Base-by-base conservation (phyloP, 2,329 filamentous ascomycete genomes). In the Aspergillus bombycis region DNA sequence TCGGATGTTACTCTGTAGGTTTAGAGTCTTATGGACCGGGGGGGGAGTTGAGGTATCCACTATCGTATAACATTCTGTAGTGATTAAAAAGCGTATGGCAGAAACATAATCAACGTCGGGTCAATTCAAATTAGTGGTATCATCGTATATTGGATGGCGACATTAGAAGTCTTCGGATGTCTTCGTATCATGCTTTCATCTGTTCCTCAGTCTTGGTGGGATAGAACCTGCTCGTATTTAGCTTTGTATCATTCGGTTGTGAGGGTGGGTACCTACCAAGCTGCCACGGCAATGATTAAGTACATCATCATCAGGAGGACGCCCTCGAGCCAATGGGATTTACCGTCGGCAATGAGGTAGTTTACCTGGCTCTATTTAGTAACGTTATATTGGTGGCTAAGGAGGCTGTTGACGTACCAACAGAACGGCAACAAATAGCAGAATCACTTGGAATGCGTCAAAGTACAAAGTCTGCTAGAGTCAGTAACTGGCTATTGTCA, bases 361-460 rank as follows among this genome's bases (percentile, higher is more conserved):
- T 88, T 89, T 52, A 89, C 85, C 66, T 87, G 68, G 16, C 8
- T 16, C 10, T 38, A 11, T 56, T 72, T 57, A 70, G 60, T 56
- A 12, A 14, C 26, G 23, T 3, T 16, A 12, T 34, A 60, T 46
- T 8, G 21, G 9, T 8, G 30, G 9, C 8, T 30, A 41, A 8
- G 8, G 23, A 23, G 16, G 26, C 3, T 8, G 14, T 11, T 57
- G 19, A 67, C 74, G 57, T 71, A 78, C 81, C 64, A 83, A 68
- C 32, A 83, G 71, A 23, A 83, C 79, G n/a, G 80, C 77, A 28
- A 89, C 83, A 64, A 89, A 89, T 1, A 89, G 76, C 1, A 86
- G 78, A 2, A 84, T 90, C 16, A 97, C 89, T 79, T 97, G 92
- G 82, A 97, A 97, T 0, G 89, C 89, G 73, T 96, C 92, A 75